Conservation (phyloP, 208 protist genomes). For the Herpetomonas tarakana region DNA sequence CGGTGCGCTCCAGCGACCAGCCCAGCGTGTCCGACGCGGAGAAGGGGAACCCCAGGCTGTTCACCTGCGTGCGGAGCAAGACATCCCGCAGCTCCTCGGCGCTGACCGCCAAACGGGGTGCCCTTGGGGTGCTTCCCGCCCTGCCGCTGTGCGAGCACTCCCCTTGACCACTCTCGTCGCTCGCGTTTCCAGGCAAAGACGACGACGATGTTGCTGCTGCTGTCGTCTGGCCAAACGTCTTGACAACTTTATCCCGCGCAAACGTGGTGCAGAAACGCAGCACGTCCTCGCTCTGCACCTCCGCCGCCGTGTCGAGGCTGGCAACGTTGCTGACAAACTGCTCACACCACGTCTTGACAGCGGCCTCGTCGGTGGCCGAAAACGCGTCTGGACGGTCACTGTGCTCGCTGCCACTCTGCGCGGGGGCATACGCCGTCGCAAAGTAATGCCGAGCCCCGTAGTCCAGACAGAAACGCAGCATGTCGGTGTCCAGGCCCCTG, state of each 20-base stretch:
- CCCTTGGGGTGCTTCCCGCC: conserved; percentile 1
- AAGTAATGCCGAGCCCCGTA: conserved; percentile 30
- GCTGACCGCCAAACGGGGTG: conserved; percentile 38
- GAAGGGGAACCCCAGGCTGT: conserved; percentile 84
- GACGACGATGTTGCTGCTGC: neutral
- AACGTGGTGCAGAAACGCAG: conserved; percentile 62
- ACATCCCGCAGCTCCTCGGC: conserved; percentile 51
- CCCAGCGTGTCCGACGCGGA: conserved; percentile 53
- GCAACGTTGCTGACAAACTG: conserved; percentile 2
- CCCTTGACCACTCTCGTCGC: no score
- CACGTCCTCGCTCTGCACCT: conserved; percentile 15
- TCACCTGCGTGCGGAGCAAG: conserved; percentile 59
- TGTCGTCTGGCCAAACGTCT: neutral
- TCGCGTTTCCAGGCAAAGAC: no score
- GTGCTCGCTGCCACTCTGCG: neutral
- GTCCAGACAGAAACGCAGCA: conserved; percentile 71
- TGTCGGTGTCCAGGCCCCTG: conserved; percentile 70
- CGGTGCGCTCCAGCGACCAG: conserved; percentile 60
- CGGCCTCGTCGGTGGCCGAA: neutral
- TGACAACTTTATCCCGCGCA: conserved; percentile 14
- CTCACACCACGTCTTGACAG: neutral
- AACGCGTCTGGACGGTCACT: neutral
- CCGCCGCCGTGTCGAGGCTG: conserved; percentile 17
- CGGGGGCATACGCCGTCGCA: neutral
- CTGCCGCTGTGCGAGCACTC: neutral